Evolutionary conservation across 352 stramenopile species (phyloP), one percentile per base, ranked within the genome.

Genomic region (Pythium vanterpoolii): DNA sequence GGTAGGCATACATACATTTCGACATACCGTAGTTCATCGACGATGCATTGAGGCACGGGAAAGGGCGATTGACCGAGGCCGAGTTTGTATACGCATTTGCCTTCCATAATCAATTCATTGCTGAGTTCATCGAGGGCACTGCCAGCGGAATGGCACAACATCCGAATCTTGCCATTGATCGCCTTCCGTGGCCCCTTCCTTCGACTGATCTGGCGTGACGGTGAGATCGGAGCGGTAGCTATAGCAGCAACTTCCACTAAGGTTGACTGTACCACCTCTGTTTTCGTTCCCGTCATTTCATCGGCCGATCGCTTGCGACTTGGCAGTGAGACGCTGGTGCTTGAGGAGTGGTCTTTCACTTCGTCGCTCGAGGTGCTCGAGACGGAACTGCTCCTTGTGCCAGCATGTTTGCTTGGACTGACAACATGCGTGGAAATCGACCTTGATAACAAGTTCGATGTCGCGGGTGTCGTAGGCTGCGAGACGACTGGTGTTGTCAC

Each of bases 101-200:
- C 86, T 49, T 90, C 72, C 27, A 69, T 64, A 46, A 93, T 89
- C 69, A 95, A 83, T 49, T 87, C 81, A 61, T 95, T 95, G 59
- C 86, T 95, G 26, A 93, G 71, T 54, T 95, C 80, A 40, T 95
- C 86, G 40, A 95, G 62, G 14, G 86, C 86, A 21, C 82, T 93
- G 3, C 82, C 81, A 0, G 82, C 86, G 13, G 83, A 84, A 18
- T 83, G 85, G 57, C 83, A 91, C 36, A 95, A 71, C 79, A 90
- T 90, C 27, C 86, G 81, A 31, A 95, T 78, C 60, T 95, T 95
- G 72, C 82, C 89, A 34, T 93, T 95, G 63, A 95, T 93, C 1
- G 83, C 83, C 55, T 91, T 89, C 28, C 79, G 71, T 3, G 86
- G 86, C 2, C 86, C 86, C 81, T 70, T 70, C 9, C 14, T 54